Percentiles rank a stretch among this genome's conserved stretches.
Conservation (phyloP, 768 basidiomycete species). For the Lentinus tigrinus region DNA sequence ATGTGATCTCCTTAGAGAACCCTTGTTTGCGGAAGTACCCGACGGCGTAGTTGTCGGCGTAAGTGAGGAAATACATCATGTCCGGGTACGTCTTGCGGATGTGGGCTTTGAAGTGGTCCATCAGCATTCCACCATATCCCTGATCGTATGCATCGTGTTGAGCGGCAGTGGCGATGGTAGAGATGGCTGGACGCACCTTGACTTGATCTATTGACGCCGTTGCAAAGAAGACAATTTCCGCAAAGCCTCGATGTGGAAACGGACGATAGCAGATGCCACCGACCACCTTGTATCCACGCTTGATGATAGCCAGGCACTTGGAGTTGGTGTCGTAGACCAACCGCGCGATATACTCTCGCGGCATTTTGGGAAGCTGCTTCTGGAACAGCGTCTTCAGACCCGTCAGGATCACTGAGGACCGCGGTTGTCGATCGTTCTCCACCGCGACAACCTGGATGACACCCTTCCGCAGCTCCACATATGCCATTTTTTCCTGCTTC, state of each 20-base stretch:
- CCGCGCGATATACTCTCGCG: conserved; percentile 95
- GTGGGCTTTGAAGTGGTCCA: conserved; percentile 98
- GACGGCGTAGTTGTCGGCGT: conserved; percentile 98
- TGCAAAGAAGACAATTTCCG: conserved; percentile 98
- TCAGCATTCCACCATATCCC: conserved; percentile 98
- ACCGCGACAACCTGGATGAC: conserved; percentile 84
- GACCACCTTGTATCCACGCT: conserved; percentile 92
- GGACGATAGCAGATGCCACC: conserved; percentile 97
- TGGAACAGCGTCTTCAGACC: conserved; percentile 98
- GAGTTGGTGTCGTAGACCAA: conserved; percentile 93
- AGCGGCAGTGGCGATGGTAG: not conserved
- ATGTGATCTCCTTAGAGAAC: conserved; percentile 94
- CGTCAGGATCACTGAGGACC: conserved; percentile 82
- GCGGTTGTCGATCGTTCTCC: conserved; percentile 74
- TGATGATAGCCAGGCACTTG: conserved; percentile 91
- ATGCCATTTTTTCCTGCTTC: conserved; percentile 75
- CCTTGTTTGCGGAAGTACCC: conserved; percentile 99
- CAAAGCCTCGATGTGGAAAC: conserved; percentile 91
- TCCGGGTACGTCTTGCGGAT: conserved; percentile 78
- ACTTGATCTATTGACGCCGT: conserved; percentile 96
- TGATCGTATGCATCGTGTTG: conserved; percentile 28
- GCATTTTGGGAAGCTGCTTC: conserved; percentile 98
- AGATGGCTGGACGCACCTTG: conserved; percentile 57
- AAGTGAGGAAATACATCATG: conserved; percentile 95
- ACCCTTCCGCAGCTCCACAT: conserved; percentile 75